Evolutionary conservation across 257 asterid species (phyloP).

Genomic region (Salvia hispanica): DNA sequence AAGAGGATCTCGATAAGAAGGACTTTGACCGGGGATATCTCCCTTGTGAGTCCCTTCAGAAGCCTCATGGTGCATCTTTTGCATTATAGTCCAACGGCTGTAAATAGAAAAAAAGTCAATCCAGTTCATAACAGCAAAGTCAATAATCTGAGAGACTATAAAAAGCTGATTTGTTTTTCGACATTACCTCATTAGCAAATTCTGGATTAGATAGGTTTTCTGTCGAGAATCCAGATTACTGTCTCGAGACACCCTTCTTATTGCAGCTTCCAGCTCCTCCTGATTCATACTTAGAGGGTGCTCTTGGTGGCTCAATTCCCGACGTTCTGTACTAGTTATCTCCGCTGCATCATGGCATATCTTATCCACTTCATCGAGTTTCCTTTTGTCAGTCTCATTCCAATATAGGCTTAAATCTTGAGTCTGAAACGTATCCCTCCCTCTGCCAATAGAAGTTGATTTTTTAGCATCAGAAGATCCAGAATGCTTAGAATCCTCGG

Average conservation of each 20-base stretch:
- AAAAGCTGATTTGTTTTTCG: slow-evolving; percentile 21
- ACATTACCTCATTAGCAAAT: slow-evolving; percentile 71
- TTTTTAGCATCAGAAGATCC: slow-evolving; percentile 39
- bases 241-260: slow-evolving; percentile 78
- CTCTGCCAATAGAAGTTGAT: slow-evolving; percentile 29
- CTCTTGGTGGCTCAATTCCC: slow-evolving; percentile 40
- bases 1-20: slow-evolving; percentile 61
- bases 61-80: slow-evolving; percentile 46
- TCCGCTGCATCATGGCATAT: slow-evolving; percentile 33
- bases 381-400: slow-evolving; percentile 45
- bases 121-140: slow-evolving; percentile 19
- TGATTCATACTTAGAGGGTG: slow-evolving; percentile 56
- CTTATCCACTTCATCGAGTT: slow-evolving; percentile 38
- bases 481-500: slow-evolving; percentile 31
- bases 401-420: slow-evolving; percentile 27
- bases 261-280: slow-evolving; percentile 68
- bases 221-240: slow-evolving; percentile 55
- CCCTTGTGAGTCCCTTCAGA: slow-evolving; percentile 40
- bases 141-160: neutral
- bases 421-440: slow-evolving; percentile 18
- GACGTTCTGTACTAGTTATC: slow-evolving; percentile 27
- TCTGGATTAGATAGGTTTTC: slow-evolving; percentile 67
- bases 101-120: slow-evolving; percentile 29
- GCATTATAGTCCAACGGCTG: slow-evolving; percentile 74
- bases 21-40: slow-evolving; percentile 61